Base-by-base conservation (phyloP, 1,284 basidiomycete species). In the Boletus sp. region DNA sequence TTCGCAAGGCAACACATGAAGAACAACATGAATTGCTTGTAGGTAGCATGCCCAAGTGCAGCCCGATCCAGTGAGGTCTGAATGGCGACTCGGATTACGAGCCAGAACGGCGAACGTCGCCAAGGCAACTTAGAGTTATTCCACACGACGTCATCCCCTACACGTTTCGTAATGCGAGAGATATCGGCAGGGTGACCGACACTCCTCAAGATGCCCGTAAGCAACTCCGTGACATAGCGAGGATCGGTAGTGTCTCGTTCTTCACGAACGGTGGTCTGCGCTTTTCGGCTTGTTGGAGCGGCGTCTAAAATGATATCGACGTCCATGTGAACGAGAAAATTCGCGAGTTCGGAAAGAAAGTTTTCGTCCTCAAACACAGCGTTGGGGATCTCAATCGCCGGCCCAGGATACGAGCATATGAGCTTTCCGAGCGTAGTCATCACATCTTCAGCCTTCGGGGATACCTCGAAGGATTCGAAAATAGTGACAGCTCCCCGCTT, bases 1-100 rank as follows among this genome's bases (percentile, higher is more conserved):
- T 54, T 37, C 4, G 72, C 59, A 6, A 76, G 50, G 8, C 51
- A 38, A 4, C 69, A 58, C 52, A 75, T 61, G 27, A 75, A 57
- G 42, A 67, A 73, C 1, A 70, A 47, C 59, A 78, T 72, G 58
- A 80, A 80, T 3, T 45, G 26, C 50, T 80, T 81, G 62, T 80
- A 81, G 0, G 53, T 52, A 16, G 26, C 37, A 29, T 44, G 43
- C n/a, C 53, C 57, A 12, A 46, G 51, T 26, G 37, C 38, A 14
- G 47, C 23, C 6, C 46, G 45, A n/a, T 49, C 41, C 8, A 77
- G 60, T 0, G 72, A 67, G 0, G 71, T 73, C 47, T 80, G 77
- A 9, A 80, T 49, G 1, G 52, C 50, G 14, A 74, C 65, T 32
- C 67, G 58, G 12, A 72, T 53, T 2, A 70, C 50, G 10, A 73